Evolutionary conservation across 371 early-diverging fungal genomes (phyloP), one percentile per base, ranked within the genome.

Genomic region (Actinomortierella ambigua): DNA sequence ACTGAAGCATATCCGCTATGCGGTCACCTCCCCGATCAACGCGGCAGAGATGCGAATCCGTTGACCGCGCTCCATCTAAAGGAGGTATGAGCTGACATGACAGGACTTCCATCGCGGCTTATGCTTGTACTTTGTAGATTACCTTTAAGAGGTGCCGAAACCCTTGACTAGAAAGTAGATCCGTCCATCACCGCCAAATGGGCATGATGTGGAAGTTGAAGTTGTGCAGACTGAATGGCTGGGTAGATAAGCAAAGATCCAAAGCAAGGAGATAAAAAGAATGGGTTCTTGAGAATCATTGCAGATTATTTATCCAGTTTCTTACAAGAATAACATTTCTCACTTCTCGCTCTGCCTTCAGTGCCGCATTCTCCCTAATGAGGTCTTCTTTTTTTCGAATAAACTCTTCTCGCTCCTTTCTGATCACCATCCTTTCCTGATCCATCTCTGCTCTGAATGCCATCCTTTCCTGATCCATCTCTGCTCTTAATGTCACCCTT

Each of bases 231-330:
- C n/a, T n/a, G n/a, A n/a, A n/a, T n/a, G n/a, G n/a, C n/a, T n/a
- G n/a, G n/a, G n/a, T n/a, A n/a, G 41, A 49, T 40, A 58, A 29
- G 39, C 13, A 15, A 14, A 40, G 15, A 4, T 41, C 42, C 6
- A 58, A 41, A 41, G 41, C 15, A 50, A 42, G 50, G 41, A 58
- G 50, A 23, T 27, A 58, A 26, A 50, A 29, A 22, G 34, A 2
- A 22, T 58, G 43, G 50, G 50, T 58, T 8, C 49, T 58, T 39
- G 8, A 43, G 41, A 57, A 50, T 50, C 39, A 39, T 8, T 41
- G n/a, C 47, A 28, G 1, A 55, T 43, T 46, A 46, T 26, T 8
- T 5, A 28, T 42, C 2, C 7, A 23, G 26, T 47, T 26, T 20
- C 8, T 40, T 17, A 15, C 26, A 43, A 54, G 13, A 1, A 18